Conservation (phyloP, 2,329 filamentous ascomycete genomes). For the Bipolaris sorokiniana region DNA sequence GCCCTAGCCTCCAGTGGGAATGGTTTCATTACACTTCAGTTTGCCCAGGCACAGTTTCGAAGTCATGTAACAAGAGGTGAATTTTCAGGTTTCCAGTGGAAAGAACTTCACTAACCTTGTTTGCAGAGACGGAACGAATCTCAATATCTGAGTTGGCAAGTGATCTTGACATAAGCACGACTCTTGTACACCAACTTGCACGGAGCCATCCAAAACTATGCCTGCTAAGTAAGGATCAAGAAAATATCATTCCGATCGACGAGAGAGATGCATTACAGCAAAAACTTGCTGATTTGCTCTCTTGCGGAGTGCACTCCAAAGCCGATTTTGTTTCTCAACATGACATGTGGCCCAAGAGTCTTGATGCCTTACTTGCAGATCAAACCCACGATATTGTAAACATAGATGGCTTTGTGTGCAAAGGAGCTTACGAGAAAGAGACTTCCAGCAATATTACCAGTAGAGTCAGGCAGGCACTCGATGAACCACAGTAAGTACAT, state of each 20-base stretch:
- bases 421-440: constrained; percentile 13
- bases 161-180: constrained; percentile 30
- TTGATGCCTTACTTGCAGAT: constrained; percentile 27
- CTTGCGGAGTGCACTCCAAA: constrained; percentile 24
- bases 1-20: constrained; percentile 30
- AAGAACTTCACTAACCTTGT: constrained; percentile 4
- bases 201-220: constrained; percentile 22
- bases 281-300: constrained; percentile 16
- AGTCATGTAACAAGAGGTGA: constrained; percentile 25
- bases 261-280: constrained; percentile 27
- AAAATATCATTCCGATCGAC: constrained; percentile 32
- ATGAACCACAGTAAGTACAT: constrained; percentile 24
- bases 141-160: constrained; percentile 22
- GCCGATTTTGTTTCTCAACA: constrained; percentile 26
- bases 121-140: constrained; percentile 21
- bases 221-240: constrained; percentile 33
- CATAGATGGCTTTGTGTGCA: constrained; percentile 28
- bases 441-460: constrained; percentile 5
- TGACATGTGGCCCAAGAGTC: constrained; percentile 30
- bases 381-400: constrained; percentile 18
- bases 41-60: constrained; percentile 30
- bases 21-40: constrained; percentile 35
- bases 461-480: constrained; percentile 17
- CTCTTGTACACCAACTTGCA: constrained; percentile 29
- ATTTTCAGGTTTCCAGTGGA: background rate